Evolutionary conservation across 306 rosid species (phyloP).

Genomic region (Herpetospermum pedunculosum): DNA sequence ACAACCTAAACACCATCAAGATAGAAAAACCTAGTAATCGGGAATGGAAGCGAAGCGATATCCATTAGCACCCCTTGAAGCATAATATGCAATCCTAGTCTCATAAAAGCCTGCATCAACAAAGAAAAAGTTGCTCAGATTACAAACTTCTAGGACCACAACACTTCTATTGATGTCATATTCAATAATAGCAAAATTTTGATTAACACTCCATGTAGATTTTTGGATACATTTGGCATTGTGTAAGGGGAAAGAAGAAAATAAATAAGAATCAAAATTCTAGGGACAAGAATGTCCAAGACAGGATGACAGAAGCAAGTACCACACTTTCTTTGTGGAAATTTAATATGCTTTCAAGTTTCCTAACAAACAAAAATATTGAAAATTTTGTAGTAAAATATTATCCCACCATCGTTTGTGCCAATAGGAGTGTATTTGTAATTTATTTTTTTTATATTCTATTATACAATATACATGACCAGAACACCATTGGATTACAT

Average conservation of each 20-base stretch:
- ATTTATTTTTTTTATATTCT: background rate
- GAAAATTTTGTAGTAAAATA: background rate
- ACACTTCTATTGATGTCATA: background rate
- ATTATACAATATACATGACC: background rate
- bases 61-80: constrained; percentile 89
- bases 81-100: constrained; percentile 83
- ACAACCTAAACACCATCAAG: background rate
- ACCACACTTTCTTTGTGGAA: background rate
- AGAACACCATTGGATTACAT: background rate
- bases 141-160: background rate
- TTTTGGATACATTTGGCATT: background rate
- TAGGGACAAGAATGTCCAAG: background rate
- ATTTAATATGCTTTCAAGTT: background rate
- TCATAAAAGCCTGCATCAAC: constrained; percentile 74
- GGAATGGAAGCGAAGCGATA: constrained; percentile 84
- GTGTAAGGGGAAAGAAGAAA: background rate
- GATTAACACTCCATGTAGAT: background rate
- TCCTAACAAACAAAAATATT: background rate
- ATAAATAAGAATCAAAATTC: background rate
- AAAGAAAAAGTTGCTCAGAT: background rate
- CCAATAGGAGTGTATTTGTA: background rate
- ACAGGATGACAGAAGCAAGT: background rate
- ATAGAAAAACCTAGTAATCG: constrained; percentile 39
- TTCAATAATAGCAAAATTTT: background rate
- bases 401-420: background rate